Conservation (phyloP, 352 stramenopile genomes). For the Lagenidium sp. region DNA sequence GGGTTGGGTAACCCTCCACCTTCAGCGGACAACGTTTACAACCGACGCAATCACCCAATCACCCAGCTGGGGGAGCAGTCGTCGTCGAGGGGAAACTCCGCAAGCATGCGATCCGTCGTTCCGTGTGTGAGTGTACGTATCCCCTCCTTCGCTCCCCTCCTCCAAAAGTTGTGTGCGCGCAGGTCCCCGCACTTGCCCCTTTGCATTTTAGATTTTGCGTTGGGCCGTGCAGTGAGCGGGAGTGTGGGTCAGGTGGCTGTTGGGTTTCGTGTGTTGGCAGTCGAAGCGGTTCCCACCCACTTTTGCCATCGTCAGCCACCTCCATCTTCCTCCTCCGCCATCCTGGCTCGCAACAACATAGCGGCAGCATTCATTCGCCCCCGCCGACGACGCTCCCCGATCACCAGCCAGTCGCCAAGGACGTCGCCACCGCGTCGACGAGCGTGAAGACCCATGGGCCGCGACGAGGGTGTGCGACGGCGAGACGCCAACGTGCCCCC, state of each 20-base stretch:
- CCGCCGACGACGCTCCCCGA: too few relatives aligned
- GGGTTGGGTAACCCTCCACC: neutral
- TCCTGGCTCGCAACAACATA: neutral
- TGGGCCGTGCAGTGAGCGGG: constrained; percentile 3
- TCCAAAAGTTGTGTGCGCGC: constrained; percentile 1
- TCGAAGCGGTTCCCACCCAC: constrained; percentile 8
- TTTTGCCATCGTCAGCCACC: constrained; percentile 7
- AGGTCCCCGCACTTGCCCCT: neutral
- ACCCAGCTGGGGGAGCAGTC: neutral
- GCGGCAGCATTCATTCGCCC: too few relatives aligned
- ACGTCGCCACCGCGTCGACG: neutral
- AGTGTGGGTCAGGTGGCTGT: neutral
- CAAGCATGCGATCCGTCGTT: neutral
- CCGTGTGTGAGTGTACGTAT: neutral
- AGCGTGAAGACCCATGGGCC: neutral
- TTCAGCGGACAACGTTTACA: too few relatives aligned
- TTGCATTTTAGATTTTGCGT: constrained; percentile 40
- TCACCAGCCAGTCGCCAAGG: neutral
- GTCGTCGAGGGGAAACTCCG: neutral
- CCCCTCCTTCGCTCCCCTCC: neutral
- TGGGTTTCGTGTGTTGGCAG: neutral
- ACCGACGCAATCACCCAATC: neutral
- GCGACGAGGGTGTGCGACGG: neutral
- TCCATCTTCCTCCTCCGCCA: neutral
- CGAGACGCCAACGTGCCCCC: neutral